Conservation (phyloP, 352 stramenopile genomes). For the Phytophthora crassamura region DNA sequence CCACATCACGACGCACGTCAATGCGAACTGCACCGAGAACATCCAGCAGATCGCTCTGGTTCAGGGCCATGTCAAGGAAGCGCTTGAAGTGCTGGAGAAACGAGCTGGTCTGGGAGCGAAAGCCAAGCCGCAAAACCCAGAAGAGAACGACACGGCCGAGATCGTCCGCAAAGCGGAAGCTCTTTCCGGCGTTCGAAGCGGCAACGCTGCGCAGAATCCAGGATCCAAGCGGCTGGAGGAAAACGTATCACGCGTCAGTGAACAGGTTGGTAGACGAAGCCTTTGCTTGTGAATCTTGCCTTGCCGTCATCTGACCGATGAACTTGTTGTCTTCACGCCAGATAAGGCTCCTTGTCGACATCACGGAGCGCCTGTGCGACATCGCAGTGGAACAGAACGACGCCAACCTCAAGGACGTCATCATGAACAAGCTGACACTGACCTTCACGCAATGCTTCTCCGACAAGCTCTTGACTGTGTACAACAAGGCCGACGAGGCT, state of each 20-base stretch:
- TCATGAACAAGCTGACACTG: constrained; percentile 67
- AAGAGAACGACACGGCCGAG: constrained; percentile 55
- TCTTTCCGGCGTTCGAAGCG: constrained; percentile 33
- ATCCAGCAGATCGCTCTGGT: constrained; percentile 67
- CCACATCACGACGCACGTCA: constrained; percentile 61
- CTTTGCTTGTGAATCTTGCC: neutral
- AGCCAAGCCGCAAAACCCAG: constrained; percentile 26
- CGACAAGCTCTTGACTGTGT: constrained; percentile 62
- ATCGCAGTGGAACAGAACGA: constrained; percentile 81
- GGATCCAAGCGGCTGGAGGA: constrained; percentile 71
- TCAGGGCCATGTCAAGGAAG: constrained; percentile 74
- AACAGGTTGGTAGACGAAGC: constrained; percentile 56
- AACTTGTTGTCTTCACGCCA: constrained; percentile 22
- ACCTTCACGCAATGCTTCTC: constrained; percentile 84
- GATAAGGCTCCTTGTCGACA: constrained; percentile 61
- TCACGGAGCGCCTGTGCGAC: constrained; percentile 76
- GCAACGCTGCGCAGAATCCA: constrained; percentile 44
- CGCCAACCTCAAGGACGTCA: constrained; percentile 73
- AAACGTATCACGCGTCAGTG: constrained; percentile 64
- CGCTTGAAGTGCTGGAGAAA: constrained; percentile 73
- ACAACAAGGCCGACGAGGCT: constrained; percentile 69
- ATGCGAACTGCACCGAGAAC: constrained; percentile 59
- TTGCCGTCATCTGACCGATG: constrained; percentile 12
- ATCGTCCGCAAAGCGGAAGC: constrained; percentile 55
- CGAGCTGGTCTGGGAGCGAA: constrained; percentile 37